Conservation (phyloP, 2,329 filamentous ascomycete species). For the Calonectria fujianensis region DNA sequence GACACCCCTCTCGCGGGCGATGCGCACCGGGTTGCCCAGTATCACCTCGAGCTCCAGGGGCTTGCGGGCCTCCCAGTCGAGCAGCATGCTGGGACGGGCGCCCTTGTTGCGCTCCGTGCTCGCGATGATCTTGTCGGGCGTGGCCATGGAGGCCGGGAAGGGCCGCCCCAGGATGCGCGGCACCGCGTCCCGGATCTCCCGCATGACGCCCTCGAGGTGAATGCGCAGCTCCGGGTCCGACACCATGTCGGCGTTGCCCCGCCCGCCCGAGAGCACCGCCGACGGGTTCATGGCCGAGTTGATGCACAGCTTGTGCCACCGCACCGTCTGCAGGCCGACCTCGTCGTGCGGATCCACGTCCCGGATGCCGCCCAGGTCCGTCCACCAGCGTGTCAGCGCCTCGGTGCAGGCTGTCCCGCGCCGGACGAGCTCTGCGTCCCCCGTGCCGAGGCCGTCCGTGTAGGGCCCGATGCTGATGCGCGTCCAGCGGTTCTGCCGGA, state of each 20-base stretch:
- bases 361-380: constrained; percentile 74
- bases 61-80: constrained; percentile 81
- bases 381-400: constrained; percentile 73
- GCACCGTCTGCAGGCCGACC: constrained; percentile 79
- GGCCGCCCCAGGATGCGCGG: constrained; percentile 77
- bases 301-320: constrained; percentile 87
- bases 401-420: constrained; percentile 66
- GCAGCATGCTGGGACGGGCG: constrained; percentile 79
- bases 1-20: constrained; percentile 77
- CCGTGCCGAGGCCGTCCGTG: constrained; percentile 67
- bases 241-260: constrained; percentile 80
- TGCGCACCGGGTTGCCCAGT: constrained; percentile 80
- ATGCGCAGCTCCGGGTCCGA: constrained; percentile 76
- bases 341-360: constrained; percentile 80
- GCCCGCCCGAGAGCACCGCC: constrained; percentile 79
- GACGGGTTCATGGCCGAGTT: constrained; percentile 85
- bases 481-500: constrained; percentile 85
- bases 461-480: constrained; percentile 82
- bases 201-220: constrained; percentile 80
- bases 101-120: constrained; percentile 80
- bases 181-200: constrained; percentile 79
- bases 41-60: constrained; percentile 84
- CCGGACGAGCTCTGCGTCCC: constrained; percentile 57
- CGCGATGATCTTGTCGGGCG: constrained; percentile 76
- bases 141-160: constrained; percentile 75